These are phyloP conservation scores for Przewalskia tangutica DNA, from an alignment of 257 asterid genomes.

Conservation along the genomic window DNA sequence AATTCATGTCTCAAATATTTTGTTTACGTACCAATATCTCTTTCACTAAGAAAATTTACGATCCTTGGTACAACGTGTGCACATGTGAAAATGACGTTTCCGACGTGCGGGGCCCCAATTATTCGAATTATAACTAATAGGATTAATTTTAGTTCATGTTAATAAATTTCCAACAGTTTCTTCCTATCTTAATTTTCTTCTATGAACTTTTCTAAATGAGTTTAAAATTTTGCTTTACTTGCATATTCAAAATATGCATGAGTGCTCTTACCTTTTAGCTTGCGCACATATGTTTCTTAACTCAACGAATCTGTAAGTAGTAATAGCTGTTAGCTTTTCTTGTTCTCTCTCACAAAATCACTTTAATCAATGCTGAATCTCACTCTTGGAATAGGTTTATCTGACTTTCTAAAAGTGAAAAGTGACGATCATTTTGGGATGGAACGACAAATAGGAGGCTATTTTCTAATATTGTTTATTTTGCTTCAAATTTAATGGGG, in stretches of 20 bases:
- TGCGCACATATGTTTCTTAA: neutral
- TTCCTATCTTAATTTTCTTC: neutral
- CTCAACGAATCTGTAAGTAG: neutral
- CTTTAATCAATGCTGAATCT: neutral
- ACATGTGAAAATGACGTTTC: no score
- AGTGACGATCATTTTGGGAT: neutral
- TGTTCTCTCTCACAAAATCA: neutral
- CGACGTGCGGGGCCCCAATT: no score
- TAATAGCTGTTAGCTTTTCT: neutral
- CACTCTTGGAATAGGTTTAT: neutral
- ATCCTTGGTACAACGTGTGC: no score
- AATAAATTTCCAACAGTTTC: no score
- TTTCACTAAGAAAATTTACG: no score
- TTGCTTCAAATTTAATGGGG: neutral
- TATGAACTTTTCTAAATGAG: neutral
- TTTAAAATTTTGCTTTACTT: neutral
- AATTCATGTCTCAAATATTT: no score
- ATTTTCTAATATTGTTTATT: neutral
- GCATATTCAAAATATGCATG: neutral
- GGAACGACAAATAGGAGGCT: neutral
- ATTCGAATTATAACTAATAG: no score
- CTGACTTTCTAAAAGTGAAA: neutral
- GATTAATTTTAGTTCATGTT: no score
- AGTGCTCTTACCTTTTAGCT: neutral
- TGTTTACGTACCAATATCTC: no score